A percentile compares a stretch with the other conserved stretches of the same genome.
Conservation (phyloP, 2,329 filamentous ascomycete species). For the Talaromyces sp. region DNA sequence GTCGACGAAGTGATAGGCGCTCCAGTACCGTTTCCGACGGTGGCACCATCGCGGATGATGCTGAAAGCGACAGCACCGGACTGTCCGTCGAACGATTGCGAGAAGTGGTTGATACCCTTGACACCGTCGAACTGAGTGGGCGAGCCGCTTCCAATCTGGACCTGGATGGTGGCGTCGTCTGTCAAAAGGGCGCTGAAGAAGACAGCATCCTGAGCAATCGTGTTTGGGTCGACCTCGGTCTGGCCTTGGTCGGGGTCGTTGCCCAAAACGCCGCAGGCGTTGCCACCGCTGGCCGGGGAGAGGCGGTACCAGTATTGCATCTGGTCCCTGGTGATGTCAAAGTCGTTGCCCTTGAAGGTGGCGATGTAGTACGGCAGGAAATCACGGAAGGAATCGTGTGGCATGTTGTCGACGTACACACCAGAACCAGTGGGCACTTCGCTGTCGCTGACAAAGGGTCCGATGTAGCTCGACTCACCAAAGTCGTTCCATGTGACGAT, state of each 20-base stretch:
- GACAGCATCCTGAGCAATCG: slow-evolving; percentile 27
- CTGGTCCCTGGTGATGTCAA: slow-evolving; percentile 13
- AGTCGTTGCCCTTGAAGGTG: slow-evolving; percentile 19
- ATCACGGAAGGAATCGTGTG: slow-evolving; percentile 28
- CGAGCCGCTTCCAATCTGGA: slow-evolving; percentile 25
- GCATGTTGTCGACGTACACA: slow-evolving; percentile 25
- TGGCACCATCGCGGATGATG: slow-evolving; percentile 21
- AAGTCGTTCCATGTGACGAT: slow-evolving; percentile 61
- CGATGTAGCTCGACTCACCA: slow-evolving; percentile 58
- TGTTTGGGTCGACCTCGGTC: slow-evolving; percentile 18
- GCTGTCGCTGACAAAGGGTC: slow-evolving; percentile 41
- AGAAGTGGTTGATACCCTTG: slow-evolving; percentile 28
- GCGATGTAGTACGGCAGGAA: slow-evolving; percentile 33
- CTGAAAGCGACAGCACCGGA: slow-evolving; percentile 24
- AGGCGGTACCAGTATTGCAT: slow-evolving; percentile 33
- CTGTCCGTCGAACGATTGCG: slow-evolving; percentile 27
- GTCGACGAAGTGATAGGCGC: slow-evolving; percentile 24
- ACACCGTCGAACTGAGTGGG: slow-evolving; percentile 18
- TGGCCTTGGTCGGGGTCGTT: slow-evolving; percentile 29
- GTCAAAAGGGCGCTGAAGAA: slow-evolving; percentile 27
- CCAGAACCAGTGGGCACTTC: slow-evolving; percentile 45
- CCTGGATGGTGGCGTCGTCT: slow-evolving; percentile 21
- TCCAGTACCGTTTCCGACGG: slow-evolving; percentile 21
- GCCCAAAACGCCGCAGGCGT: slow-evolving; percentile 25
- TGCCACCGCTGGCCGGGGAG: slow-evolving; percentile 25